Percentiles rank a stretch among this genome's conserved stretches.
Evolutionary conservation across 23 red algal genomes (phyloP).

Genomic region (Gracilaria caudata): DNA sequence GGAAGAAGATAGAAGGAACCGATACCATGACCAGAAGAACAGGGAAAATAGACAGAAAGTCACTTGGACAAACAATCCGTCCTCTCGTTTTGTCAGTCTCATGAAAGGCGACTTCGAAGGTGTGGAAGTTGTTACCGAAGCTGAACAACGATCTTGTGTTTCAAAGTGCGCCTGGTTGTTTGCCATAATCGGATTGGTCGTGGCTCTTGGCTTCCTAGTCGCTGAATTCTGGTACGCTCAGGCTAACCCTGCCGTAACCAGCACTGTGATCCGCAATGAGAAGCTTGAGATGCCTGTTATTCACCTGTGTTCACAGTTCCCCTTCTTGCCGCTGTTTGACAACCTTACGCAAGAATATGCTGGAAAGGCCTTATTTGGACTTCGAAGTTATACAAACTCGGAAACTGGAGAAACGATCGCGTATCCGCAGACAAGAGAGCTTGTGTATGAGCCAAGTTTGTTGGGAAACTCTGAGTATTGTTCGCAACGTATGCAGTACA

Average conservation of each 20-base stretch:
- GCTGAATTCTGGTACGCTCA: slow-evolving; percentile 58
- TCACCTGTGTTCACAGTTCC: slow-evolving; percentile 23
- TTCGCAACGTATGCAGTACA: slow-evolving; percentile 5
- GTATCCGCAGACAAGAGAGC: slow-evolving; percentile 23
- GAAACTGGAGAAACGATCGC: slow-evolving; percentile 22
- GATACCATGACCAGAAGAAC: slow-evolving; percentile 2
- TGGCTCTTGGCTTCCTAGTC: slow-evolving; percentile 53
- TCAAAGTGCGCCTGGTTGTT: slow-evolving; percentile 61
- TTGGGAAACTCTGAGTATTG: slow-evolving; percentile 31
- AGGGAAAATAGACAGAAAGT: slow-evolving; percentile 21
- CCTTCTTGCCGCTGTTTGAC: slow-evolving; percentile 30
- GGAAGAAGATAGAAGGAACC: slow-evolving; percentile 27
- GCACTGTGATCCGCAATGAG: slow-evolving; percentile 35
- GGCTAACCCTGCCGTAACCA: slow-evolving; percentile 52
- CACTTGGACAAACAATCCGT: slow-evolving; percentile 25
- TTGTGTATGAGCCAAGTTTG: slow-evolving; percentile 13
- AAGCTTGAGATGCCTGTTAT: slow-evolving; percentile 15
- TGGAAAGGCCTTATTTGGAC: slow-evolving; percentile 37
- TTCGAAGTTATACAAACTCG: slow-evolving; percentile 49
- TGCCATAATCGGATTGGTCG: slow-evolving; percentile 41
- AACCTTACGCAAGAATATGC: slow-evolving; percentile 9
- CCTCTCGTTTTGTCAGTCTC: slow-evolving; percentile 48
- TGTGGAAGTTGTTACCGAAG: slow-evolving; percentile 24
- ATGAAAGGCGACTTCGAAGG: slow-evolving; percentile 62
- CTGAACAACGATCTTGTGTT: slow-evolving; percentile 50